Evolutionary conservation across 208 protist genomes (phyloP).

Genomic region (Angomonas ambiguus): DNA sequence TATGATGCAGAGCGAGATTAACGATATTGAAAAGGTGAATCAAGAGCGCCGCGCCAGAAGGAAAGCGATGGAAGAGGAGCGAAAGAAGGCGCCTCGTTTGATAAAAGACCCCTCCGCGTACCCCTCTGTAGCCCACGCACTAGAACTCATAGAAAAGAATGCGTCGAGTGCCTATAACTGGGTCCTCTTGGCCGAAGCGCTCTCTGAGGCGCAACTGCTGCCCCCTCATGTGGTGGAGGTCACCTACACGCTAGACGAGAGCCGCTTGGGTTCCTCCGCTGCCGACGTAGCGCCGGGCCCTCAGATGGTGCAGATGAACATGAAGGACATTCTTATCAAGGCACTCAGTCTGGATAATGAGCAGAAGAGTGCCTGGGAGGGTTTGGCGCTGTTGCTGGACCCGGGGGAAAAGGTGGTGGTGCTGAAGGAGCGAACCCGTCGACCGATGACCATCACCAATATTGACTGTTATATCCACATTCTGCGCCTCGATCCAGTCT

Average conservation of each 20-base stretch:
- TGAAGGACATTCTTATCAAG: constrained; percentile 17
- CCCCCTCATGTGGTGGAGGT: constrained; percentile 13
- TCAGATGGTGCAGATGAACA: constrained; percentile 1
- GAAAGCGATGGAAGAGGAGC: background rate
- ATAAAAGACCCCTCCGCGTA: constrained; percentile 5
- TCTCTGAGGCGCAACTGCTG: constrained; percentile 21
- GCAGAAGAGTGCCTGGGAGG: constrained; percentile 21
- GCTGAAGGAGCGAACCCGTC: constrained; percentile 14
- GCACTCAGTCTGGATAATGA: constrained; percentile 20
- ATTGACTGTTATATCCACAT: constrained; percentile 21
- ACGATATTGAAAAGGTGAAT: constrained; percentile 12
- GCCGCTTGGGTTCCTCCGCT: background rate
- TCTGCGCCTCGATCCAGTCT: constrained; percentile 16
- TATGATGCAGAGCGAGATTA: constrained; percentile 14
- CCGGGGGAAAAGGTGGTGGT: constrained; percentile 19
- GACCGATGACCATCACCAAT: constrained; percentile 20
- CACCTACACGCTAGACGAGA: constrained; percentile 15
- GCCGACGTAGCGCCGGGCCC: background rate
- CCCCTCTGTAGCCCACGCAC: constrained; percentile 10
- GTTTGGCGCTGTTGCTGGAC: constrained; percentile 17
- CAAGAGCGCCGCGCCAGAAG: background rate
- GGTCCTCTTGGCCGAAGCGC: constrained; percentile 19
- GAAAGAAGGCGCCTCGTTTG: background rate
- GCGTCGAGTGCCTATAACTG: constrained; percentile 18
- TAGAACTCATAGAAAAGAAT: constrained; percentile 5